Evolutionary conservation across 495 filamentous ascomycete genomes (phyloP).

Genomic region (Pyrenula aspistea): DNA sequence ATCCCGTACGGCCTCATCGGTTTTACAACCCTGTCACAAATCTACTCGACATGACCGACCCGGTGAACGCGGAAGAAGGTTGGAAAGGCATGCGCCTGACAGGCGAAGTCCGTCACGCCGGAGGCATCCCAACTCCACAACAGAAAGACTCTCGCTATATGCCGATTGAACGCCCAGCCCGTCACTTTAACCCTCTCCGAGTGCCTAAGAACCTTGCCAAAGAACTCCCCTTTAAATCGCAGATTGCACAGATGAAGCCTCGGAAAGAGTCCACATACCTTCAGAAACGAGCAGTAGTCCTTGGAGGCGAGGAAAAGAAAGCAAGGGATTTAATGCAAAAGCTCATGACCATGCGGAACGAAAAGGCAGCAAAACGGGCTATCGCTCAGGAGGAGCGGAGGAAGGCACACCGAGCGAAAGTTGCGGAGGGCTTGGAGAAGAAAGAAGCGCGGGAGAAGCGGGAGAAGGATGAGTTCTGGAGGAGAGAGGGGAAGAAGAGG

Average conservation of each 20-base stretch:
- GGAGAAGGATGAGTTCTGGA: slow-evolving; percentile 89
- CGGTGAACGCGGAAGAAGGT: slow-evolving; percentile 19
- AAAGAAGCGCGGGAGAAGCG: slow-evolving; percentile 71
- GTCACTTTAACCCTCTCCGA: slow-evolving; percentile 89
- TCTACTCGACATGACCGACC: slow-evolving; percentile 43
- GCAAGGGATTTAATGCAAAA: slow-evolving; percentile 88
- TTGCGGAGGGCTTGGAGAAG: slow-evolving; percentile 70
- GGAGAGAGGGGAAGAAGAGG: slow-evolving; percentile 88
- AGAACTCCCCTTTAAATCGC: slow-evolving; percentile 83
- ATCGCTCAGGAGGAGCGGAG: slow-evolving; percentile 78
- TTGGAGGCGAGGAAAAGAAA: slow-evolving; percentile 73
- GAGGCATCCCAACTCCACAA: slow-evolving; percentile 64
- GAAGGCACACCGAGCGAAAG: slow-evolving; percentile 65
- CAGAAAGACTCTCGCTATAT: slow-evolving; percentile 73
- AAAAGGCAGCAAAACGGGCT: slow-evolving; percentile 69
- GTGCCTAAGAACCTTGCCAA: slow-evolving; percentile 77
- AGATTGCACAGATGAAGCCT: slow-evolving; percentile 69
- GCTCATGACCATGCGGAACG: slow-evolving; percentile 80
- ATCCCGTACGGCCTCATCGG: slow-evolving; percentile 81
- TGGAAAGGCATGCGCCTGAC: slow-evolving; percentile 91
- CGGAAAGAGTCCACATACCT: slow-evolving; percentile 78
- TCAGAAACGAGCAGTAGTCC: slow-evolving; percentile 85
- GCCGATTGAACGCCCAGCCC: slow-evolving; percentile 62
- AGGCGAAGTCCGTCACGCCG: slow-evolving; percentile 74
- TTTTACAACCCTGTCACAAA: slow-evolving; percentile 98